Conservation (phyloP, 2,329 filamentous ascomycete species). For the Diaporthe ilicicola region DNA sequence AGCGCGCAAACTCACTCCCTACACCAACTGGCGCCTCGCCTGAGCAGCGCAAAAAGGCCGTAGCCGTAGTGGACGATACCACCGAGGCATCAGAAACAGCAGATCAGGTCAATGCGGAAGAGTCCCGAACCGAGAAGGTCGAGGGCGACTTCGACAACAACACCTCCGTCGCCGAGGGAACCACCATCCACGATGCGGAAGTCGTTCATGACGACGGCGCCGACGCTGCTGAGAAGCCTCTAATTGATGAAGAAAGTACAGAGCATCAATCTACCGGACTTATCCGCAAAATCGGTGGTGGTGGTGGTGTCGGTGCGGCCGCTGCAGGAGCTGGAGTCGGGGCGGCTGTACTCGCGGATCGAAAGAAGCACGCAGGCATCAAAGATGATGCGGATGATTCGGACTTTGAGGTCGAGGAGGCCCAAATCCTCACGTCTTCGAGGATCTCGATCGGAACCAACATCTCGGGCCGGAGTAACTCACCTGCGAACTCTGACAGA, state of each 20-base stretch:
- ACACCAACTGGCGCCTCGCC: slow-evolving; percentile 44
- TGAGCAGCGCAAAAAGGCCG: slow-evolving; percentile 18
- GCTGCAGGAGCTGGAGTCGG: background rate
- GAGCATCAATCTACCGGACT: background rate
- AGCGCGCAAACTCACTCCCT: slow-evolving; percentile 60
- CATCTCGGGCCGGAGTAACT: slow-evolving; percentile 58
- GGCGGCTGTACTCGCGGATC: background rate
- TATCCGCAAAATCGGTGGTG: slow-evolving; percentile 8
- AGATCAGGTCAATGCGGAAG: slow-evolving; percentile 48
- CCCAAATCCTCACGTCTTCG: slow-evolving; percentile 65
- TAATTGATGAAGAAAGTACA: background rate
- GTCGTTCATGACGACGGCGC: slow-evolving; percentile 53
- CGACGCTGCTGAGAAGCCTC: slow-evolving; percentile 54
- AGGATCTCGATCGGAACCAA: slow-evolving; percentile 53
- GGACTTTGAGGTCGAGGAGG: slow-evolving; percentile 59
- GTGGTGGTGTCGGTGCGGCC: background rate
- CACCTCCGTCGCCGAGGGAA: background rate
- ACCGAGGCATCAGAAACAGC: slow-evolving; percentile 36
- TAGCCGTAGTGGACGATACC: background rate
- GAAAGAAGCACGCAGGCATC: slow-evolving; percentile 6
- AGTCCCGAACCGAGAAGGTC: background rate
- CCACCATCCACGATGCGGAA: background rate
- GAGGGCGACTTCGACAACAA: slow-evolving; percentile 5
- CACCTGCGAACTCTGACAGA: slow-evolving; percentile 58
- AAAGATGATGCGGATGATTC: slow-evolving; percentile 53